Conservation (phyloP, 495 filamentous ascomycete genomes). For the Hyaloscypha bicolor region DNA sequence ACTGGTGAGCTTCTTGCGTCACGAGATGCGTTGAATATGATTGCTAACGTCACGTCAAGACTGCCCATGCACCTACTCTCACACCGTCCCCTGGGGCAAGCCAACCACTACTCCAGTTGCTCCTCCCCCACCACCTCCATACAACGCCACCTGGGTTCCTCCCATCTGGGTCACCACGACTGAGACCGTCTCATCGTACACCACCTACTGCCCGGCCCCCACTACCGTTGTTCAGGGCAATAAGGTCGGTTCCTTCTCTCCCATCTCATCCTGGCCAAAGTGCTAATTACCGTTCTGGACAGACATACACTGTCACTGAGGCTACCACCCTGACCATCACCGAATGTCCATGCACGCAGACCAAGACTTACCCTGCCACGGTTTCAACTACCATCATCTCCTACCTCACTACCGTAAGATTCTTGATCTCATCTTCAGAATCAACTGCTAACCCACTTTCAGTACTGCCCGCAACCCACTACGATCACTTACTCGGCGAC, state of each 20-base stretch:
- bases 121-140: conserved; percentile 2
- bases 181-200: conserved; percentile 61
- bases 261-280: too few species aligned
- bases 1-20: conserved; percentile 26
- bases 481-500: conserved; percentile 11
- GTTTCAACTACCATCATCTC: conserved; percentile 36
- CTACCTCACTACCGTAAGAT: conserved; percentile 14
- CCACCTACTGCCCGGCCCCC: conserved; percentile 66
- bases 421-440: not conserved
- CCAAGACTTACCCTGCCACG: conserved; percentile 35
- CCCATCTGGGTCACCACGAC: conserved; percentile 46
- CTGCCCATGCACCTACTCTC: conserved; percentile 44
- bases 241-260: not conserved
- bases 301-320: conserved; percentile 63
- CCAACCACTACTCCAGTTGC: conserved; percentile 7
- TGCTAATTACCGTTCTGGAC: not conserved
- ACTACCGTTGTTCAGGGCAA: conserved; percentile 57
- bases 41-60: conserved; percentile 18
- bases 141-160: conserved; percentile 15
- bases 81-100: conserved; percentile 25
- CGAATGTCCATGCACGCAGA: conserved; percentile 42
- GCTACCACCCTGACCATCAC: conserved; percentile 62
- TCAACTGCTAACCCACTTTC: conserved; percentile 9
- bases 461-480: conserved; percentile 29
- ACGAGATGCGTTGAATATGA: not conserved